Evolutionary conservation across 768 basidiomycete genomes (phyloP).

Genomic region (Tricholoma terreum): DNA sequence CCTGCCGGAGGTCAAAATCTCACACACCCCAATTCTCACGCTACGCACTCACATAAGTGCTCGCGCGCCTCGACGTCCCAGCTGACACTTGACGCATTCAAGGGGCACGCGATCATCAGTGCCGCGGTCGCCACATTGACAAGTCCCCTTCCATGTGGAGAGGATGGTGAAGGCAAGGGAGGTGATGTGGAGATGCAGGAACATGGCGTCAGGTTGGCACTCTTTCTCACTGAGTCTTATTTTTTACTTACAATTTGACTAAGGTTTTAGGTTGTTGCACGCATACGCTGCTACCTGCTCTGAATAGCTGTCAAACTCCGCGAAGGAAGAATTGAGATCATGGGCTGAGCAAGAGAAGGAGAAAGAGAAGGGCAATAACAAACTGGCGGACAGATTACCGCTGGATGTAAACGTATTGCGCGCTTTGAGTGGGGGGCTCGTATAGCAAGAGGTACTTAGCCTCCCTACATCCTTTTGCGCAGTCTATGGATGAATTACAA

Average conservation of each 20-base stretch:
- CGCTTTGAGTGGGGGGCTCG: background rate
- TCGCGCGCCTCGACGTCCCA: conserved; percentile 49
- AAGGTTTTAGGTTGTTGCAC: conserved; percentile 40
- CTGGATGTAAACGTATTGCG: background rate
- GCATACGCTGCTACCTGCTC: conserved; percentile 40
- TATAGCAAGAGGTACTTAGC: background rate
- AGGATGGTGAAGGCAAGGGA: conserved; percentile 60
- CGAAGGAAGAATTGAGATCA: background rate
- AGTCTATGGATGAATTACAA: too few relatives aligned
- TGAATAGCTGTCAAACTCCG: background rate
- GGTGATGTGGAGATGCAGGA: conserved; percentile 64
- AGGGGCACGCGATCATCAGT: conserved; percentile 42
- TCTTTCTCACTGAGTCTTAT: too few relatives aligned
- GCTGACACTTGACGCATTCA: conserved; percentile 47
- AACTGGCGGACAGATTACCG: background rate
- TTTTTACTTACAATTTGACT: background rate
- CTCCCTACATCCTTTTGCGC: too few relatives aligned
- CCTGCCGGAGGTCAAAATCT: conserved; percentile 21
- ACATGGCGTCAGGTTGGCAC: conserved; percentile 48
- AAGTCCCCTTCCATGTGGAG: conserved; percentile 59
- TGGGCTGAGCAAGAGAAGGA: background rate
- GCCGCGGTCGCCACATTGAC: conserved; percentile 51
- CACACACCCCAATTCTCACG: conserved; percentile 74
- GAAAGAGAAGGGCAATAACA: background rate
- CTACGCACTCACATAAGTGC: conserved; percentile 57